phyloP scores from a whole-genome alignment of 192 early-diverging fungal species.

The Rhizophagus sp. region DNA sequence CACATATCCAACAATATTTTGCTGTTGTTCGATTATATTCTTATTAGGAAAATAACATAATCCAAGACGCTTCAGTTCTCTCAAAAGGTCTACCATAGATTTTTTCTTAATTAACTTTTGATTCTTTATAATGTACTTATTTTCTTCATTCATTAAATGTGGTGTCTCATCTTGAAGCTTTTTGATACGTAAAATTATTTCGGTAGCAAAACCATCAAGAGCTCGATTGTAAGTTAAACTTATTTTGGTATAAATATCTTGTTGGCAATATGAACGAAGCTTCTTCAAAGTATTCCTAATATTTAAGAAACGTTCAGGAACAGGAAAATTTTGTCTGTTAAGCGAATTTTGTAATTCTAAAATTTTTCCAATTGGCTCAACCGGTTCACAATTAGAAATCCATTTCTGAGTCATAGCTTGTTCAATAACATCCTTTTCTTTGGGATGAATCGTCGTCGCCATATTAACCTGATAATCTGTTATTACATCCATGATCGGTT shows the following conservation, averaged over 20 bases:
- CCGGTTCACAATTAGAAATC: constrained; percentile 40
- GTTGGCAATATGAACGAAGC: constrained; percentile 39
- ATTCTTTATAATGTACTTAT: constrained; percentile 58
- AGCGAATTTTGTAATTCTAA: constrained; percentile 21
- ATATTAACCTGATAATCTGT: constrained; percentile 42
- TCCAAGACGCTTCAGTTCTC: constrained; percentile 69
- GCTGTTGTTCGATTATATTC: constrained; percentile 39
- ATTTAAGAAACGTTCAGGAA: constrained; percentile 44
- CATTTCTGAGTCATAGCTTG: constrained; percentile 32
- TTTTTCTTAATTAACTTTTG: constrained; percentile 74
- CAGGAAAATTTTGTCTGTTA: not conserved
- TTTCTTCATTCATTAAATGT: constrained; percentile 53
- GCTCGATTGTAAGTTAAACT: constrained; percentile 21
- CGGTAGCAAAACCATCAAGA: constrained; percentile 51
- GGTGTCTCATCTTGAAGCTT: constrained; percentile 61
- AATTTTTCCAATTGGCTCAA: constrained; percentile 22
- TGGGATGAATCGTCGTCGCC: constrained; percentile 34
- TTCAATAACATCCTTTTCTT: not conserved
- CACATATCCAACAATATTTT: constrained; percentile 47
- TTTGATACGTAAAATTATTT: constrained; percentile 56
- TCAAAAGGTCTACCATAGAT: constrained; percentile 76
- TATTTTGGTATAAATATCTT: constrained; percentile 38
- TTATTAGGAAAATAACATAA: constrained; percentile 41
- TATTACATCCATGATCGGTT: constrained; percentile 74
- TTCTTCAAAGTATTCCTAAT: constrained; percentile 44